Evolutionary conservation across 169 alveolate species (phyloP).

Genomic region (Plasmodium vinckei): DNA sequence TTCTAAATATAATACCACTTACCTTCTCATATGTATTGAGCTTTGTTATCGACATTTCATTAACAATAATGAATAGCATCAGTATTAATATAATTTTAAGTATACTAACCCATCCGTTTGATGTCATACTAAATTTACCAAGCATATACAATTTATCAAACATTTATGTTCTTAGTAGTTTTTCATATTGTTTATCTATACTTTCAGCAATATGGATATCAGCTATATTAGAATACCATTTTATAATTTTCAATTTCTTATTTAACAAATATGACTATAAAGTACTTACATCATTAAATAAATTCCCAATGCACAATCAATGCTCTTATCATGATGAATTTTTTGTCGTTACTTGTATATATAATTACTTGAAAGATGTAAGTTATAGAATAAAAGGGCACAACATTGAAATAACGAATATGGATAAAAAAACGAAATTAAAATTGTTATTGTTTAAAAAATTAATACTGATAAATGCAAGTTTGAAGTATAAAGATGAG

Average conservation of each 20-base stretch:
- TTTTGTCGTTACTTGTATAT: constrained; percentile 68
- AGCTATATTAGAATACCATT: constrained; percentile 66
- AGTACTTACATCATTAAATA: constrained; percentile 58
- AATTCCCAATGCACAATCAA: constrained; percentile 67
- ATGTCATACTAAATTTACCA: constrained; percentile 68
- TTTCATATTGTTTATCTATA: constrained; percentile 66
- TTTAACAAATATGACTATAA: constrained; percentile 68
- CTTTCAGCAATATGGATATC: constrained; percentile 75
- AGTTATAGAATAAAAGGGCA: constrained; percentile 65
- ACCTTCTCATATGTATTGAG: constrained; percentile 68
- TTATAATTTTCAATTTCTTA: constrained; percentile 63
- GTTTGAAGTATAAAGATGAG: constrained; percentile 74
- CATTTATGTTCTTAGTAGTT: constrained; percentile 60
- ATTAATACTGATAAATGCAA: constrained; percentile 55
- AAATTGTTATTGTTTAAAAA: constrained; percentile 64
- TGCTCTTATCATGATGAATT: constrained; percentile 73
- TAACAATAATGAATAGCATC: constrained; percentile 64
- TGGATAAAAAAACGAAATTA: constrained; percentile 67
- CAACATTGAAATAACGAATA: constrained; percentile 70
- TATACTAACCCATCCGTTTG: constrained; percentile 69
- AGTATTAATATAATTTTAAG: constrained; percentile 48
- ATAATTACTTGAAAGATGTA: constrained; percentile 60
- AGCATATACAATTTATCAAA: constrained; percentile 66
- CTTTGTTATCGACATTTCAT: constrained; percentile 51
- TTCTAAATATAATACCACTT: constrained; percentile 69